Conservation (phyloP, 2,329 filamentous ascomycete genomes). For the Sclerotinia borealis region DNA sequence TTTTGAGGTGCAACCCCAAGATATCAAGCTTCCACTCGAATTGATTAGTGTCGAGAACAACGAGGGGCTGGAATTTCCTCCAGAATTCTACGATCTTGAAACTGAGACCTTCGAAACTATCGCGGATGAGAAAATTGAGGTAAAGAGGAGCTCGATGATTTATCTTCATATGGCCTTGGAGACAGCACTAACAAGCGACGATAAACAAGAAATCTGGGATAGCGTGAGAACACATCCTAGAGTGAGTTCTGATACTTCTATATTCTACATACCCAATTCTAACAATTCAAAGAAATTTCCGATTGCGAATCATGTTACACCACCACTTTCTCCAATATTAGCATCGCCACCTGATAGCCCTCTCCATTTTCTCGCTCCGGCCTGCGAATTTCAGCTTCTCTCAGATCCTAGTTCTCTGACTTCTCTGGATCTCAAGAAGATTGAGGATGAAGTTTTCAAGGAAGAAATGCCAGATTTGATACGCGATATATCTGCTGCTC, state of each 20-base stretch:
- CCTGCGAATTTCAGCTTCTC: constrained; percentile 23
- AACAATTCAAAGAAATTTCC: constrained; percentile 16
- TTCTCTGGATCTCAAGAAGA: constrained; percentile 22
- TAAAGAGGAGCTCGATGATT: constrained; percentile 24
- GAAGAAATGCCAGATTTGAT: constrained; percentile 26
- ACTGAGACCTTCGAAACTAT: constrained; percentile 2
- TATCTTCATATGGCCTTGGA: constrained; percentile 21
- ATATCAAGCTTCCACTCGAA: constrained; percentile 30
- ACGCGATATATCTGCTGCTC: neutral
- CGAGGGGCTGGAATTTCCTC: constrained; percentile 25
- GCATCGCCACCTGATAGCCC: neutral
- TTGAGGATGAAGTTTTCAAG: constrained; percentile 29
- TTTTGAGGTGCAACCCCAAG: constrained; percentile 25
- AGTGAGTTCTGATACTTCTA: constrained; percentile 14
- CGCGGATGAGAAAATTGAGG: constrained; percentile 26
- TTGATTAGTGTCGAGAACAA: constrained; percentile 24
- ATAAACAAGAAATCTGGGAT: constrained; percentile 22
- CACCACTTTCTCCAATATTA: constrained; percentile 27
- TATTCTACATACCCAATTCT: neutral
- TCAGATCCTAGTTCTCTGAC: constrained; percentile 25
- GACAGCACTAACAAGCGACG: constrained; percentile 20
- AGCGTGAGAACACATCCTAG: constrained; percentile 21
- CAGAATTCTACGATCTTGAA: constrained; percentile 17
- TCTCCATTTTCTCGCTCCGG: neutral
- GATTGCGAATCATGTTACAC: constrained; percentile 26